Evolutionary conservation across 2,329 filamentous ascomycete genomes (phyloP), one percentile per base, ranked within the genome.

Genomic region (Ophiostoma montium): DNA sequence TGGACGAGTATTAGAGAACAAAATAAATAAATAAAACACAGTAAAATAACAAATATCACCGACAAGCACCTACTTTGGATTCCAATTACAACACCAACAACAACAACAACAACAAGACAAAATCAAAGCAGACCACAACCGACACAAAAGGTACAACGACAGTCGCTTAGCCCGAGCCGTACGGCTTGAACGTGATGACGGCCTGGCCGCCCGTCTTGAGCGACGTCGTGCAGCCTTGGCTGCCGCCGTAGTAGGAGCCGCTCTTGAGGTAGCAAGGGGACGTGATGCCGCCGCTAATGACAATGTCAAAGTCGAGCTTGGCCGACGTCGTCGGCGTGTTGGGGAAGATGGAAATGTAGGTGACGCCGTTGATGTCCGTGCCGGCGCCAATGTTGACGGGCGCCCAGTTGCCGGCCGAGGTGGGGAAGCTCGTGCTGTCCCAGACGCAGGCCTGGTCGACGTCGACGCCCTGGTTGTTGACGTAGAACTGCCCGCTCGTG

Each of bases 401-500:
- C 44, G 92, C 82, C 75, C 76, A 95, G 77, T 98, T 95, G 56
- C 92, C 80, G 52, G 78, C 70, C 18, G 72, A 72, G 47, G 76
- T 70, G 35, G 68, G 65, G 57, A 69, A 65, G 16, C 56, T 57
- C 19, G 58, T n/a, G 61, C 69, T 72, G 56, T 63, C 63, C 92
- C 92, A 96, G 51, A 75, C 67, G 69, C 92, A 98, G 46, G 78
- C 85, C 12, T 89, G 67, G 56, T 78, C 63, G 51, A 79, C 68
- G 16, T 67, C 59, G 48, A 84, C 70, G 53, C 87, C 88, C 58
- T 78, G 74, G 59, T 84, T 84, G 76, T 96, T 96, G 67, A 96
- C 76, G 64, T 98, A 98, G 76, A 95, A 96, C 69, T 96, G 92
- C 41, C 89, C 89, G 44, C 86, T 89, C 47, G 92, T 96, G 46